A percentile compares a stretch with the other conserved stretches of the same genome.
These are phyloP conservation scores for Metroxylon sagu DNA, from an alignment of 176 grass and related monocot genomes.

Conservation along the genomic window DNA sequence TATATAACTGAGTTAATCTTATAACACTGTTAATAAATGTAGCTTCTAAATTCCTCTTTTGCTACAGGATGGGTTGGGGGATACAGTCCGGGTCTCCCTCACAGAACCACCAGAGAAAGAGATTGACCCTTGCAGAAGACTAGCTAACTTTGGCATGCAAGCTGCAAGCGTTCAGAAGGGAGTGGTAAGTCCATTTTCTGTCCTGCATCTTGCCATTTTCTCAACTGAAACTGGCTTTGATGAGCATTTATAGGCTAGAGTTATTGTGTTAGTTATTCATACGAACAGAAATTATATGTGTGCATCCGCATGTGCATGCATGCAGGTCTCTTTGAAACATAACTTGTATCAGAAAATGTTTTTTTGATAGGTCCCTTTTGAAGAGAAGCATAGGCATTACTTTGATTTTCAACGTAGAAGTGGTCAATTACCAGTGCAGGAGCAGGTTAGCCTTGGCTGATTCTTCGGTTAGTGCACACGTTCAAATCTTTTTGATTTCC, in stretches of 20 bases:
- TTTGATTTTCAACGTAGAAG: slow-evolving; percentile 91
- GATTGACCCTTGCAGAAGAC: slow-evolving; percentile 81
- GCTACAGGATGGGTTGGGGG: slow-evolving; percentile 86
- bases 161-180: slow-evolving; percentile 71
- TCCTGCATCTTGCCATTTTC: slow-evolving; percentile 4
- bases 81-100: slow-evolving; percentile 93
- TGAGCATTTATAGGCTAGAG: too few species aligned
- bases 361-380: slow-evolving; percentile 51
- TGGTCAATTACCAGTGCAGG: slow-evolving; percentile 88
- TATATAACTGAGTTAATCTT: too few species aligned
- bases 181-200: slow-evolving; percentile 37
- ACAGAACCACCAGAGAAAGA: slow-evolving; percentile 93
- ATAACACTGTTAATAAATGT: too few species aligned
- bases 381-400: slow-evolving; percentile 88
- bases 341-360: slow-evolving; percentile 18
- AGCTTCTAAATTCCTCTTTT: slow-evolving; percentile 6
- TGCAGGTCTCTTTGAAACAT: background rate
- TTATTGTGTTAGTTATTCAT: too few species aligned
- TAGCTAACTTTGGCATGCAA: slow-evolving; percentile 77
- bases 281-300: too few species aligned
- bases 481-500: slow-evolving; percentile 14
- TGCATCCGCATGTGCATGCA: too few species aligned
- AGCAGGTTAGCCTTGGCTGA: slow-evolving; percentile 43
- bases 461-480: slow-evolving; percentile 12
- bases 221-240: slow-evolving; percentile 4